Conservation (phyloP, 768 basidiomycete species). For the Mycena galopus region DNA sequence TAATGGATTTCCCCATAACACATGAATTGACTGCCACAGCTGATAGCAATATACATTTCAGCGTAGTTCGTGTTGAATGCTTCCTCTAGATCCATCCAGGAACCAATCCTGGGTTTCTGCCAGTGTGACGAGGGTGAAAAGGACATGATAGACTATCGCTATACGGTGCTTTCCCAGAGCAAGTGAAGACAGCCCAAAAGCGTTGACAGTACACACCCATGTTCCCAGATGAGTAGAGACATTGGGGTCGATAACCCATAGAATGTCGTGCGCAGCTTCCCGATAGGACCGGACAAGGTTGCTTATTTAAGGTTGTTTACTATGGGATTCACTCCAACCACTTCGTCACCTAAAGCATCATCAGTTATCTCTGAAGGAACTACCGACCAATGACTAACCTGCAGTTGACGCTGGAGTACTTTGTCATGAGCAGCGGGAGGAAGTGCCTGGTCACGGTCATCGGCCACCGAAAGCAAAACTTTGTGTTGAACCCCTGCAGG, state of each 20-base stretch:
- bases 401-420: slow-evolving; percentile 83
- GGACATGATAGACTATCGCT: slow-evolving; percentile 95
- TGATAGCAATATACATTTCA: slow-evolving; percentile 97
- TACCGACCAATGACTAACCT: slow-evolving; percentile 81
- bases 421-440: slow-evolving; percentile 80
- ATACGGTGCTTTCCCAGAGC: slow-evolving; percentile 64
- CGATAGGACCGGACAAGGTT: slow-evolving; percentile 87
- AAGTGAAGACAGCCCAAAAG: slow-evolving; percentile 64
- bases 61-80: slow-evolving; percentile 98
- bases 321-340: slow-evolving; percentile 95
- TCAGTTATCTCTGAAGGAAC: neutral
- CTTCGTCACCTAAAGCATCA: slow-evolving; percentile 73
- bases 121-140: slow-evolving; percentile 84
- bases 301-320: too few species aligned
- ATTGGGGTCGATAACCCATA: slow-evolving; percentile 99
- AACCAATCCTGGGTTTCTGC: slow-evolving; percentile 80
- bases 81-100: slow-evolving; percentile 89
- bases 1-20: slow-evolving; percentile 97
- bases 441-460: slow-evolving; percentile 90
- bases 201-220: slow-evolving; percentile 86
- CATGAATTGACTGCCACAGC: slow-evolving; percentile 92
- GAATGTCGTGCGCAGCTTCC: slow-evolving; percentile 85
- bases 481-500: slow-evolving; percentile 94
- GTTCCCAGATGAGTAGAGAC: slow-evolving; percentile 83
- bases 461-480: slow-evolving; percentile 92